phyloP scores from a whole-genome alignment of 2,329 filamentous ascomycete genomes.

The Didymellaceae sp. region DNA sequence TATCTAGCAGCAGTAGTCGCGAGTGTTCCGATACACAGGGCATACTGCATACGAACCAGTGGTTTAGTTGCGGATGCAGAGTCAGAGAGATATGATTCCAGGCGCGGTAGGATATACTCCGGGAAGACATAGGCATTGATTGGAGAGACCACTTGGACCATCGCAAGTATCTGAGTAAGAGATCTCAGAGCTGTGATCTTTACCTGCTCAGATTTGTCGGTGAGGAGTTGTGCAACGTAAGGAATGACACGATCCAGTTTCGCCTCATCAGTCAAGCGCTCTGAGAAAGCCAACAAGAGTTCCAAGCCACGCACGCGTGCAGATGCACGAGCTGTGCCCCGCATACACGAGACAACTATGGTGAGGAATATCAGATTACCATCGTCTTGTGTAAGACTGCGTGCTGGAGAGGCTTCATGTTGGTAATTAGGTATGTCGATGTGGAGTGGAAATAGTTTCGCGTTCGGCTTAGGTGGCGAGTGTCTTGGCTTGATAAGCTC shows the following conservation, averaged over 20 bases:
- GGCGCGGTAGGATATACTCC: slow-evolving; percentile 67
- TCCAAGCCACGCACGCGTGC: slow-evolving; percentile 90
- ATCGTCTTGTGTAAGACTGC: slow-evolving; percentile 74
- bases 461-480: slow-evolving; percentile 48
- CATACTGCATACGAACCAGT: slow-evolving; percentile 87
- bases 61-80: slow-evolving; percentile 59
- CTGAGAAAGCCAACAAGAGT: slow-evolving; percentile 87
- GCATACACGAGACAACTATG: slow-evolving; percentile 83
- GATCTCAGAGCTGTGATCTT: slow-evolving; percentile 84
- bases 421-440: slow-evolving; percentile 87
- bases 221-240: slow-evolving; percentile 82
- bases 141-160: slow-evolving; percentile 86
- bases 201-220: slow-evolving; percentile 83
- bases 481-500: slow-evolving; percentile 43
- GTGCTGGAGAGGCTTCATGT: slow-evolving; percentile 67
- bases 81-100: slow-evolving; percentile 63
- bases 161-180: slow-evolving; percentile 80
- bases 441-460: slow-evolving; percentile 77
- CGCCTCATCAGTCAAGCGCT: slow-evolving; percentile 90
- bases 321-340: slow-evolving; percentile 87
- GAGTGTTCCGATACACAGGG: slow-evolving; percentile 86
- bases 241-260: slow-evolving; percentile 93
- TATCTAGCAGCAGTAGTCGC: slow-evolving; percentile 85
- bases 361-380: slow-evolving; percentile 92
- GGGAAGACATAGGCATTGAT: slow-evolving; percentile 72